A percentile compares a stretch with the other conserved stretches of the same genome.
Evolutionary conservation across 2,329 filamentous ascomycete species (phyloP).

Genomic region (Didymosphaeria variabile): DNA sequence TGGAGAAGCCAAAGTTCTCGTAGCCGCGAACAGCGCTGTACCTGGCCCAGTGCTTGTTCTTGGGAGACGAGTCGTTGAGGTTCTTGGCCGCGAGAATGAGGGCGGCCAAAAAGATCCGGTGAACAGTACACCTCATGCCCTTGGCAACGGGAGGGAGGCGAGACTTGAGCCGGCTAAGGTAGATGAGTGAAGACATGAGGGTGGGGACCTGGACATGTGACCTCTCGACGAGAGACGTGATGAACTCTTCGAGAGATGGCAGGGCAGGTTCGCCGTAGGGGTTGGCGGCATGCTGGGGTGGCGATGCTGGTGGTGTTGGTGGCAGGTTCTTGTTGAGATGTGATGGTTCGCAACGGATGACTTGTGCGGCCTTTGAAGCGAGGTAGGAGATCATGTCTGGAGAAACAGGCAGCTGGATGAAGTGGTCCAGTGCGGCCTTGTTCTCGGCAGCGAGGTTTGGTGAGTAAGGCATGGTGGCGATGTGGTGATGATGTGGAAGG

Average conservation of each 20-base stretch:
- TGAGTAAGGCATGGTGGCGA: constrained; percentile 56
- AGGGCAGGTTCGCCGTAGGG: constrained; percentile 63
- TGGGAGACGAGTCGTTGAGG: constrained; percentile 96
- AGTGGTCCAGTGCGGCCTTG: constrained; percentile 78
- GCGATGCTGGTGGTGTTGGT: constrained; percentile 68
- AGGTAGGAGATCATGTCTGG: constrained; percentile 81
- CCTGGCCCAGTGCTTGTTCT: constrained; percentile 99
- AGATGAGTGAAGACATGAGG: constrained; percentile 95
- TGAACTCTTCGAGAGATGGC: constrained; percentile 88
- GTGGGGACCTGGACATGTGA: constrained; percentile 98
- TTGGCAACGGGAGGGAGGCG: constrained; percentile 93
- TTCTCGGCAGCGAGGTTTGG: constrained; percentile 62
- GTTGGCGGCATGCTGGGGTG: constrained; percentile 60
- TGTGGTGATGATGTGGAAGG: constrained; percentile 22
- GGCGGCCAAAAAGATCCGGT: constrained; percentile 93
- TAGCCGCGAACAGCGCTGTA: constrained; percentile 82
- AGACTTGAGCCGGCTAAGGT: constrained; percentile 83
- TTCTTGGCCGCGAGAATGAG: constrained; percentile 93
- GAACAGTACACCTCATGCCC: constrained; percentile 93
- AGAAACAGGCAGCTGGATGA: constrained; percentile 79
- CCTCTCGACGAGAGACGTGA: constrained; percentile 85
- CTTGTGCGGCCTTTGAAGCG: constrained; percentile 75
- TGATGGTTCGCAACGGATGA: constrained; percentile 77
- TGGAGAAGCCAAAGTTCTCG: constrained; percentile 86
- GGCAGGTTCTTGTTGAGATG: constrained; percentile 60